A percentile compares a stretch with the other conserved stretches of the same genome.
phyloP scores from a whole-genome alignment of 2,329 filamentous ascomycete genomes.

The Sporothrix brasiliensis region DNA sequence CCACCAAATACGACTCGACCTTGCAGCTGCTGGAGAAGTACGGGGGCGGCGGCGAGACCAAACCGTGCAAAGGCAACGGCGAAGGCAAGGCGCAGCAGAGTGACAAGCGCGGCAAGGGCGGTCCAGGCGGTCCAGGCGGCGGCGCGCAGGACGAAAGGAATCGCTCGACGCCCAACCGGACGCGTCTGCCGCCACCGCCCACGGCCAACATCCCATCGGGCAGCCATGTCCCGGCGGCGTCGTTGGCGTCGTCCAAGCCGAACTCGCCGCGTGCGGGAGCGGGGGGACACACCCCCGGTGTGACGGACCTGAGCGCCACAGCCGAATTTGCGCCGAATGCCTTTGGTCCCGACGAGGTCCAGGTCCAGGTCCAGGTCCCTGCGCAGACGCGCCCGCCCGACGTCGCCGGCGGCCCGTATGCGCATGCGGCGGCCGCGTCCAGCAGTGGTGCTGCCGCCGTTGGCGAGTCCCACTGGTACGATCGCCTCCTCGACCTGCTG shows the following conservation, averaged over 20 bases:
- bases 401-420: slow-evolving; percentile 38
- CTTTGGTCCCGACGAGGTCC: slow-evolving; percentile 47
- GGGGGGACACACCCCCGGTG: no score
- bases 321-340: slow-evolving; percentile 78
- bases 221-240: slow-evolving; percentile 25
- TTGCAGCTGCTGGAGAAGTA: slow-evolving; percentile 94
- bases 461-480: slow-evolving; percentile 77
- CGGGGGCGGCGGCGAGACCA: slow-evolving; percentile 66
- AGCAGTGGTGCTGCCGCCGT: slow-evolving; percentile 32
- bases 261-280: no score
- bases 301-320: slow-evolving; percentile 42
- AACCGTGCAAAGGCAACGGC: slow-evolving; percentile 43
- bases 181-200: slow-evolving; percentile 58
- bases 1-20: slow-evolving; percentile 95
- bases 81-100: slow-evolving; percentile 10
- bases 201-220: slow-evolving; percentile 63
- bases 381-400: slow-evolving; percentile 30
- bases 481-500: slow-evolving; percentile 86
- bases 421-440: slow-evolving; percentile 39
- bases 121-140: neutral
- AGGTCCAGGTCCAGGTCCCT: no score
- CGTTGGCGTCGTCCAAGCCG: neutral
- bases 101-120: slow-evolving; percentile 35
- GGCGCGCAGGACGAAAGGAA: slow-evolving; percentile 28
- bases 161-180: slow-evolving; percentile 45